These are phyloP conservation scores for Inga oerstediana DNA, from an alignment of 306 rosid species.

Conservation along the genomic window DNA sequence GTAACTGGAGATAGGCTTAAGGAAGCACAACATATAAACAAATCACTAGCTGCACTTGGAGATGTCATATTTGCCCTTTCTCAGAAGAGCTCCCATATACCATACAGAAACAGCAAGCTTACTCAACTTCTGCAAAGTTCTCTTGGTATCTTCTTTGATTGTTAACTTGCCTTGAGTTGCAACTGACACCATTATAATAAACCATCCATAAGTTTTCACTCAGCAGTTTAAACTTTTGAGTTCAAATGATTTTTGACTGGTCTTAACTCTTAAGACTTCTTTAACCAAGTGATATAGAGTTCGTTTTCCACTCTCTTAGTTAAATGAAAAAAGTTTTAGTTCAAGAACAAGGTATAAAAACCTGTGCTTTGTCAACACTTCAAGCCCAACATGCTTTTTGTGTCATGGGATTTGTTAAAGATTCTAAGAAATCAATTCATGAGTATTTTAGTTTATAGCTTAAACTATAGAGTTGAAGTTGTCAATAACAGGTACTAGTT, in stretches of 20 bases:
- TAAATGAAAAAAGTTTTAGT: neutral
- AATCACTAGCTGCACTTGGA: constrained; percentile 89
- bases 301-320: neutral
- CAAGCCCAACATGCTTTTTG: neutral
- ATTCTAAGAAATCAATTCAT: neutral
- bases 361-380: neutral
- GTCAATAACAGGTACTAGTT: neutral
- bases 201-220: neutral
- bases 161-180: constrained; percentile 17
- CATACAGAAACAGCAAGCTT: constrained; percentile 98
- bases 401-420: neutral
- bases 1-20: constrained; percentile 88
- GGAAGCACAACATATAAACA: constrained; percentile 96
- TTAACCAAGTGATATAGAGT: neutral
- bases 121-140: constrained; percentile 95
- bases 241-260: neutral
- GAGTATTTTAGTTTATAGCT: neutral
- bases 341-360: neutral
- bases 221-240: neutral
- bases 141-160: constrained; percentile 55
- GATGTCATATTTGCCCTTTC: constrained; percentile 92
- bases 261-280: too few species aligned
- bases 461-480: neutral
- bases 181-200: neutral
- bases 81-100: constrained; percentile 83